A percentile compares a stretch with the other conserved stretches of the same genome.
Conservation (phyloP, 1,284 basidiomycete species). For the Tilletia setariae region DNA sequence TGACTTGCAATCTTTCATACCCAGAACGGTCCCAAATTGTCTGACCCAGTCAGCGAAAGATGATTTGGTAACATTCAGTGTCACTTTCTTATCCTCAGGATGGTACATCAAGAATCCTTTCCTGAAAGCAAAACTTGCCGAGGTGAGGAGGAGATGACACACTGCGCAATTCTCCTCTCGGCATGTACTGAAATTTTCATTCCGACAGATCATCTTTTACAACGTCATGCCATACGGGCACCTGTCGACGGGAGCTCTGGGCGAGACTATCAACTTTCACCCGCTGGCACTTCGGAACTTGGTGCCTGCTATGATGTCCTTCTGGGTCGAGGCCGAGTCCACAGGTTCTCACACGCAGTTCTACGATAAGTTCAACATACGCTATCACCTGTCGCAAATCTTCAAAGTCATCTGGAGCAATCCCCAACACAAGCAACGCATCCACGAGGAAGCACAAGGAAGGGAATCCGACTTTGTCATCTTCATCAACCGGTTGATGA, state of each 20-base stretch:
- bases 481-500: slow-evolving; percentile 97
- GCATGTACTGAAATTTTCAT: not conserved
- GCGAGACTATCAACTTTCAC: slow-evolving; percentile 77
- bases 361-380: slow-evolving; percentile 89
- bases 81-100: slow-evolving; percentile 88
- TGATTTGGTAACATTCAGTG: slow-evolving; percentile 81
- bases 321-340: slow-evolving; percentile 96
- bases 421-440: slow-evolving; percentile 45
- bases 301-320: slow-evolving; percentile 86
- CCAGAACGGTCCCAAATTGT: slow-evolving; percentile 65
- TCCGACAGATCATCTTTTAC: slow-evolving; percentile 73
- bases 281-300: slow-evolving; percentile 79
- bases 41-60: slow-evolving; percentile 71
- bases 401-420: slow-evolving; percentile 51
- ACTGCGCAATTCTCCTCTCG: not conserved
- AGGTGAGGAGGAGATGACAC: slow-evolving; percentile 60
- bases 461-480: slow-evolving; percentile 61
- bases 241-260: slow-evolving; percentile 74
- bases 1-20: slow-evolving; percentile 47
- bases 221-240: slow-evolving; percentile 74
- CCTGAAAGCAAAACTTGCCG: slow-evolving; percentile 94
- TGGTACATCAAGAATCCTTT: slow-evolving; percentile 99
- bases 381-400: slow-evolving; percentile 56
- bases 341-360: slow-evolving; percentile 97
- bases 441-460: slow-evolving; percentile 36